A percentile compares a stretch with the other conserved stretches of the same genome.
Evolutionary conservation across 2,329 filamentous ascomycete species (phyloP).

Genomic region (Penicillium hesseltinei): DNA sequence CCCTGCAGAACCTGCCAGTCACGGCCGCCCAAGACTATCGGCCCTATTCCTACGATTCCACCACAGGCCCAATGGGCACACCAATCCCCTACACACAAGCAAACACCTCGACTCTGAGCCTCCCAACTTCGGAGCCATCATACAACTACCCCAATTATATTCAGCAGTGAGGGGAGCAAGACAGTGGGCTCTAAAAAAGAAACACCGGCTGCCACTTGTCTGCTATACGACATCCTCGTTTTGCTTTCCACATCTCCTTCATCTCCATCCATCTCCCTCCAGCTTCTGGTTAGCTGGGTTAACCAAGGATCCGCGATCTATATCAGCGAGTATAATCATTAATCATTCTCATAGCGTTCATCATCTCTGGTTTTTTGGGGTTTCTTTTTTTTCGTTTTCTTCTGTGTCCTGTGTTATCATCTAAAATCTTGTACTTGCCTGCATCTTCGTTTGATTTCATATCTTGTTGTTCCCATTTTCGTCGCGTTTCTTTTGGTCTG

Average conservation of each 20-base stretch:
- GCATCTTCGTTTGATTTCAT: slow-evolving; percentile 2
- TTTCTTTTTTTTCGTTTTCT: not conserved
- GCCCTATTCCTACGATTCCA: slow-evolving; percentile 29
- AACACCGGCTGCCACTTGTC: not conserved
- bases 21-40: slow-evolving; percentile 38
- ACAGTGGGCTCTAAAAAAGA: not conserved
- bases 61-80: slow-evolving; percentile 29
- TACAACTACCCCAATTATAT: slow-evolving; percentile 33
- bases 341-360: slow-evolving; percentile 21
- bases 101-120: slow-evolving; percentile 36
- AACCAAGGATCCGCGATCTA: slow-evolving; percentile 13
- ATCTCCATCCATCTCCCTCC: not conserved
- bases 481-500: slow-evolving; percentile 1
- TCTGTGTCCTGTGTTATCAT: slow-evolving; percentile 10
- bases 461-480: not conserved
- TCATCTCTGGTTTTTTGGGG: slow-evolving; percentile 2
- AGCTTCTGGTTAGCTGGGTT: slow-evolving; percentile 11
- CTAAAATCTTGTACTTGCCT: not conserved
- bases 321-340: slow-evolving; percentile 23
- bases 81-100: slow-evolving; percentile 33
- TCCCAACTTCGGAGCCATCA: slow-evolving; percentile 32
- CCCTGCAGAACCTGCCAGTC: slow-evolving; percentile 33
- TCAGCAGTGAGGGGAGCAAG: slow-evolving; percentile 22
- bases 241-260: slow-evolving; percentile 9
- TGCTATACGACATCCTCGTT: not conserved